Percentiles rank a stretch among this genome's conserved stretches.
These are phyloP conservation scores for Trichoderma harzianum DNA, from an alignment of 2,329 filamentous ascomycete species.

Conservation along the genomic window DNA sequence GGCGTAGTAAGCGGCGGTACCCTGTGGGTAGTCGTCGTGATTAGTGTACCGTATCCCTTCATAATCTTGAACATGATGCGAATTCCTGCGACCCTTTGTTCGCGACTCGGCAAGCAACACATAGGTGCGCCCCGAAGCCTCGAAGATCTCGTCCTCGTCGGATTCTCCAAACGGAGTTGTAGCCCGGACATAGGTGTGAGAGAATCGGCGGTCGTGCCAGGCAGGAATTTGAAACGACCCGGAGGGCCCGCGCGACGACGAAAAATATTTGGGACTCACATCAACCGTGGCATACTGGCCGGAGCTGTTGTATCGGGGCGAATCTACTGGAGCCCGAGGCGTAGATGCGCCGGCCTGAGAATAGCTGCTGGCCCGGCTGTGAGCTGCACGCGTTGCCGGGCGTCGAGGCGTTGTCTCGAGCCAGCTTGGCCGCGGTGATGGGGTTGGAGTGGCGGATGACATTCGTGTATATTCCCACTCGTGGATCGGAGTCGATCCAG, in stretches of 20 bases:
- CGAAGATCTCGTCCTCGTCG: conserved; percentile 61
- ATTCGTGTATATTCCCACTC: conserved; percentile 53
- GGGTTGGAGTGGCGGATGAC: conserved; percentile 54
- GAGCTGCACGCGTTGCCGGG: conserved; percentile 50
- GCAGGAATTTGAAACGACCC: conserved; percentile 31
- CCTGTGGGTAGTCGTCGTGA: conserved; percentile 56
- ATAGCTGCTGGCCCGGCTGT: conserved; percentile 38
- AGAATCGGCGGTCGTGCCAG: conserved; percentile 54
- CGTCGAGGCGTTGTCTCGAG: conserved; percentile 50
- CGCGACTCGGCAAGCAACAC: conserved; percentile 51
- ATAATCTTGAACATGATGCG: conserved; percentile 40
- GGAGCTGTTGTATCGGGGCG: conserved; percentile 59
- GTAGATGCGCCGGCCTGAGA: conserved; percentile 36
- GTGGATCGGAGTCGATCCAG: conserved; percentile 46
- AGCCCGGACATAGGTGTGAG: conserved; percentile 57
- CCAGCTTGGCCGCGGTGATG: conserved; percentile 53
- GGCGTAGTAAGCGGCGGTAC: conserved; percentile 33
- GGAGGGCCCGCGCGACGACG: conserved; percentile 41
- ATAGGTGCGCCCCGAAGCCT: conserved; percentile 52
- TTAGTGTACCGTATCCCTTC: conserved; percentile 57
- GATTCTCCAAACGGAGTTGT: conserved; percentile 59
- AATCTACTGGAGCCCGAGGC: conserved; percentile 50
- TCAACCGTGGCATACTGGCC: conserved; percentile 63
- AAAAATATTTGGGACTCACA: conserved; percentile 59
- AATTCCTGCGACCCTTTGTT: conserved; percentile 32